Evolutionary conservation across 257 asterid species (phyloP), one percentile per base, ranked within the genome.

Genomic region (Solanum ahanhuiri): DNA sequence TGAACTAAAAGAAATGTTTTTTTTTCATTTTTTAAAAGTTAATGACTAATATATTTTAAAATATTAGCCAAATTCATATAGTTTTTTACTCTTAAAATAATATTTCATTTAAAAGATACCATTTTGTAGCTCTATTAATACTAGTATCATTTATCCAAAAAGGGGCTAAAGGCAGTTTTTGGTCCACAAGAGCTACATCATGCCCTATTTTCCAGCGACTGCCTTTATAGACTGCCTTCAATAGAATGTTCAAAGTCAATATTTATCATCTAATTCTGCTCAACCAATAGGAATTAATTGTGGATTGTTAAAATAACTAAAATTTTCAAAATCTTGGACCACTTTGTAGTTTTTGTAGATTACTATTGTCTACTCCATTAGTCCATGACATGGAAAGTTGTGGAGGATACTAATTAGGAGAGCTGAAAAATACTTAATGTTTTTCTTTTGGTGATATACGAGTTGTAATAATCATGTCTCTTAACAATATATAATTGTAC

Each of bases 371-470:
- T 66, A 2, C 77, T 70, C 43, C 43, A 58, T 15, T 15, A 51
- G 58, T 15, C 58, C 7, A 51, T 51, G 58, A 51, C 22, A 51
- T 51, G 8, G 8, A 51, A 51, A 51, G 3, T 4, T 15, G 28
- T 22, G 67, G 28, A 58, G 67, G 12, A 58, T 8, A 58, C 3
- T 1, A 58, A 22, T 58, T 58, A 58, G 6, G 0, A n/a, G 14
- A 9, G 1, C 3, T 41, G 48, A 41, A 63, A 4, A 63, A 4
- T 0, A 63, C 0, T 9, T 4, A 0, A n/a, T 0, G 1, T 48
- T 48, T 48, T 48, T 14, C 7, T 48, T 48, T 48, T 14, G 7
- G 8, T 14, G 20, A 51, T 51, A 3, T 51, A 15, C 2, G 58
- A 51, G 3, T 51, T 51, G 8, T 0, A 33, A 70, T 35, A 0